Evolutionary conservation across 495 filamentous ascomycete genomes (phyloP), one percentile per base, ranked within the genome.

Genomic region (Tirmania nivea): DNA sequence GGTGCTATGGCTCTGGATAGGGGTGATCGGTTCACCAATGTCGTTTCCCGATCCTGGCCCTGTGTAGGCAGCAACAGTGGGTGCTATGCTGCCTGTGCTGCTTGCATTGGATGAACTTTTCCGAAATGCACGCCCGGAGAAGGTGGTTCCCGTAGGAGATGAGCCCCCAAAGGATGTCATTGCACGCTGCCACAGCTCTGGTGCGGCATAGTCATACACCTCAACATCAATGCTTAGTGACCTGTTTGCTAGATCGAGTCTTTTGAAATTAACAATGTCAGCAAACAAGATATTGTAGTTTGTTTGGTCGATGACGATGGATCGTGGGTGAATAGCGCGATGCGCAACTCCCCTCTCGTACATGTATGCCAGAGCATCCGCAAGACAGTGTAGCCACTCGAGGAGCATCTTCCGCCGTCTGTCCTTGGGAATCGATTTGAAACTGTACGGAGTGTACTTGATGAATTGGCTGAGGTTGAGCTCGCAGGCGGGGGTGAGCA

Each of bases 331-430:
- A 60, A 96, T 84, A 39, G 78, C 78, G n/a, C 81, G 73, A 57
- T 96, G 89, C 1, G 75, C 70, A 42, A 84, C 73, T 12, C 80
- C 81, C 54, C 74, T 74, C 34, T 73, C 73, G 66, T 94, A 86
- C 2, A 94, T 71, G 64, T 77, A 85, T 48, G 80, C 78, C 20
- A 94, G 62, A 10, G 81, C 83, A 57, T 86, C 81, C 0, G 77
- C 73, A 1, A 96, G 73, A 62, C 89, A 94, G 65, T 87, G 85
- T 42, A 89, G 77, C 88, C 89, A 94, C 58, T 82, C 79, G 60
- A 93, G 71, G 14, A 94, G 65, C 3, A 80, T 70, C 34, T 72
- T 67, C 34, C 81, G 75, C 31, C 84, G 77, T n/a, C 76, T 73
- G 53, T 77, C 70, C 63, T 92, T 93, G 2, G 78, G 63, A 2